Percentiles rank a stretch among this genome's conserved stretches.
Conservation (phyloP, 148 eudicot species). For the Amaranthus hypochondriacus region DNA sequence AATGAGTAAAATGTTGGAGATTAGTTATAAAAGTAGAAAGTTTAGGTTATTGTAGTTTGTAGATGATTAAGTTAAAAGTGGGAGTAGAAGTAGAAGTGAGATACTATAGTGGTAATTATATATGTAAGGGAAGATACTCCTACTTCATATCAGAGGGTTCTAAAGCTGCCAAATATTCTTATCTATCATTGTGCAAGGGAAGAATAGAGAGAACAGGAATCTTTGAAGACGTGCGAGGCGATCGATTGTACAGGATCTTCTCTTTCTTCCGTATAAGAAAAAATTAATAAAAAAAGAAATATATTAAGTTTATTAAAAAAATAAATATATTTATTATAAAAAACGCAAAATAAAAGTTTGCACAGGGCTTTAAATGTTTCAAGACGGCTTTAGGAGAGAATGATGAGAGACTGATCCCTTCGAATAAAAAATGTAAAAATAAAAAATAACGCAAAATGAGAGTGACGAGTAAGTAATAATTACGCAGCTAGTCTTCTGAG, state of each 20-base stretch:
- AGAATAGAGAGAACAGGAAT: neutral
- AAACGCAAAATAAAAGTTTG: no score
- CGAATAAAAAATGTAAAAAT: no score
- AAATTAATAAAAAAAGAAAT: no score
- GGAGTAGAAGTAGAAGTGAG: neutral
- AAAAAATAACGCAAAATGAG: no score
- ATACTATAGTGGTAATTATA: neutral
- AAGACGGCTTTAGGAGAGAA: neutral
- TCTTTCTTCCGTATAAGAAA: no score
- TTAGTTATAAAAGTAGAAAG: neutral
- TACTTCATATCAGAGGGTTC: neutral
- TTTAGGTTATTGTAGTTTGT: neutral
- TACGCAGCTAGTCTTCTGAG: neutral
- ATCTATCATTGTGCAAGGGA: constrained; percentile 13
- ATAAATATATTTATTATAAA: no score
- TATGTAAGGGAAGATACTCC: neutral
- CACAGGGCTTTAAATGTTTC: no score
- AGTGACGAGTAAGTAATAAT: no score
- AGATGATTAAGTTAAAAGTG: neutral
- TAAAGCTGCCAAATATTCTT: constrained; percentile 23
- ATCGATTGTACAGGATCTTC: no score
- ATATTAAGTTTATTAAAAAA: no score
- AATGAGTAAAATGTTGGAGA: neutral
- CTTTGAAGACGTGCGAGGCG: neutral
- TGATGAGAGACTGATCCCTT: neutral